phyloP scores from a whole-genome alignment of 371 early-diverging fungal species.

The Catenaria anguillulae region DNA sequence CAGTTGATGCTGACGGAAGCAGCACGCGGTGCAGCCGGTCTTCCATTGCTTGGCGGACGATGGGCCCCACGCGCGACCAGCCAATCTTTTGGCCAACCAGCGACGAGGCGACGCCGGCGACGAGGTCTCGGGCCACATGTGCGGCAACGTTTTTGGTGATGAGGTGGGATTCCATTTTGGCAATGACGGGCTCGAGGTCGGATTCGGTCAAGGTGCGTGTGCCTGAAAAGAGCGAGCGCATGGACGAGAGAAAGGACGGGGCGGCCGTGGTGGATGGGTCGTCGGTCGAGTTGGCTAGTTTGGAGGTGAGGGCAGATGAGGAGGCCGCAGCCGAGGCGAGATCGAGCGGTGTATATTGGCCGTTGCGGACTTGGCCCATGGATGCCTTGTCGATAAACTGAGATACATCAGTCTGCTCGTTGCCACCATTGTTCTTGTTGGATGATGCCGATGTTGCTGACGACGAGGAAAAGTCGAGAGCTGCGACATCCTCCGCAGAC shows the following conservation, averaged over 20 bases:
- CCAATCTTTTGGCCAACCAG: constrained; percentile 60
- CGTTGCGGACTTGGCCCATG: constrained; percentile 35
- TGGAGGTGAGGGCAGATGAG: constrained; percentile 1
- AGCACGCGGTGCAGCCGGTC: constrained; percentile 67
- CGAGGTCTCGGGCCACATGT: constrained; percentile 71
- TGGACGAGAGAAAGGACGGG: not conserved
- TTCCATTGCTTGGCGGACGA: constrained; percentile 67
- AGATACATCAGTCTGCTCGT: not conserved
- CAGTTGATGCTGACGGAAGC: constrained; percentile 84
- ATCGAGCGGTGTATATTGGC: constrained; percentile 70
- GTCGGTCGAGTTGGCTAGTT: constrained; percentile 23
- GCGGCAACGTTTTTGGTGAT: constrained; percentile 88
- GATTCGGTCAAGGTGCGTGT: constrained; percentile 44
- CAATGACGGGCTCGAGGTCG: constrained; percentile 51
- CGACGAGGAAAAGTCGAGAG: constrained; percentile 47
- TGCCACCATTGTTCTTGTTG: no score
- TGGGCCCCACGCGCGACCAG: constrained; percentile 19
- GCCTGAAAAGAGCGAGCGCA: constrained; percentile 44
- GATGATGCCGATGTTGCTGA: no score
- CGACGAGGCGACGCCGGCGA: constrained; percentile 57
- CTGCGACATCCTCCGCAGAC: constrained; percentile 44
- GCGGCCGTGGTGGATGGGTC: no score
- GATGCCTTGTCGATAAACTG: constrained; percentile 1
- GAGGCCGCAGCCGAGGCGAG: constrained; percentile 31
- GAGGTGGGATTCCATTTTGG: constrained; percentile 76